phyloP scores from a whole-genome alignment of 768 basidiomycete genomes.

The Leccinellum rugosiceps region DNA sequence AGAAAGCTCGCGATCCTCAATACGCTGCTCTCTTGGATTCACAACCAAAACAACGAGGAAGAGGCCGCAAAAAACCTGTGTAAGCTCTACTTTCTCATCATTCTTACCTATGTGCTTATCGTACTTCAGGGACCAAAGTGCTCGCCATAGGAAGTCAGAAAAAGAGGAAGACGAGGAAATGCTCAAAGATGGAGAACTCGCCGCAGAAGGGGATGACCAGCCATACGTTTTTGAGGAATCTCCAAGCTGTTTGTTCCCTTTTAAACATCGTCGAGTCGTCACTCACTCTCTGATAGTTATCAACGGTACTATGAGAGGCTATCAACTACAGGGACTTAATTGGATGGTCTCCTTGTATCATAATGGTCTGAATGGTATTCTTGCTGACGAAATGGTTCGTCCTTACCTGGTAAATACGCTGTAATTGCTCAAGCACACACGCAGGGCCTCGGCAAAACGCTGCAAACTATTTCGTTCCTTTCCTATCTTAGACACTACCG shows the following conservation, averaged over 20 bases:
- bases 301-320: conserved; percentile 85
- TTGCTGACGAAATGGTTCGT: conserved; percentile 92
- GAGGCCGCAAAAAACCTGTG: conserved; percentile 80
- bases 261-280: not conserved
- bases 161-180: conserved; percentile 98
- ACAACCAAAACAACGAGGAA: conserved; percentile 81
- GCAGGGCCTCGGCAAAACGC: conserved; percentile 95
- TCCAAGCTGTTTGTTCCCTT: conserved; percentile 64
- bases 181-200: conserved; percentile 80
- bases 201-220: conserved; percentile 79
- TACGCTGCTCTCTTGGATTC: conserved; percentile 88
- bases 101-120: conserved; percentile 1
- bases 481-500: conserved; percentile 89
- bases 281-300: conserved; percentile 55
- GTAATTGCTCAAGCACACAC: not conserved
- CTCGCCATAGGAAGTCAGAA: conserved; percentile 91
- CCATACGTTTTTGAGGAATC: conserved; percentile 94
- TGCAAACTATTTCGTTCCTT: conserved; percentile 97
- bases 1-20: conserved; percentile 89
- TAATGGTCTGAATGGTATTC: conserved; percentile 94
- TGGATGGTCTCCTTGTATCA: conserved; percentile 98
- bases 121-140: conserved; percentile 57
- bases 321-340: conserved; percentile 93
- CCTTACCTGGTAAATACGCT: not conserved
- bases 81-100: conserved; percentile 34